Evolutionary conservation across 257 asterid species (phyloP).

Genomic region (Nicotiana obtusifolia): DNA sequence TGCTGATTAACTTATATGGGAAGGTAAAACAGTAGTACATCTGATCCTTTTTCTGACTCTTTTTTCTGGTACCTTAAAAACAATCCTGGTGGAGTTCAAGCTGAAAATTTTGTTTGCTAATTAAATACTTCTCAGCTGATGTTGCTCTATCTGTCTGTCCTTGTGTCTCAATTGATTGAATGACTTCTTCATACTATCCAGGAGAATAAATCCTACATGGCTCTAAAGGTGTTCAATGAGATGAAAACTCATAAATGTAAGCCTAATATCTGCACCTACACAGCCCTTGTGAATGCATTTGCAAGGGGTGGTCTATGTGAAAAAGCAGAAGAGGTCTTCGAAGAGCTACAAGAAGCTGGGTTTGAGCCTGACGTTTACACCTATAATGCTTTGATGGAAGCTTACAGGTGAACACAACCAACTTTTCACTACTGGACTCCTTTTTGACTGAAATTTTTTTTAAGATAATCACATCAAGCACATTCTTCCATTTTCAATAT

Average conservation of each 20-base stretch:
- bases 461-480: not conserved
- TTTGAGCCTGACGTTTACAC: conserved; percentile 81
- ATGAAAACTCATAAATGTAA: conserved; percentile 60
- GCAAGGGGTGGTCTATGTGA: conserved; percentile 84
- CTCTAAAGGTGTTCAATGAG: conserved; percentile 69
- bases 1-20: conserved; percentile 81
- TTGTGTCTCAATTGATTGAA: not conserved
- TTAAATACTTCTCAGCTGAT: not conserved
- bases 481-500: not conserved
- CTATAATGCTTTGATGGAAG: conserved; percentile 88
- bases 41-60: not conserved
- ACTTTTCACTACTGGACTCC: not conserved
- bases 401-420: conserved; percentile 52
- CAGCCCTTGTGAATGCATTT: conserved; percentile 73
- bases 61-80: not conserved
- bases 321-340: conserved; percentile 80
- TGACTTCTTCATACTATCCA: conserved; percentile 19
- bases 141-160: not conserved
- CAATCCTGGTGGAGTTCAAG: not conserved
- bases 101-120: not conserved
- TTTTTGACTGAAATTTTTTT: not conserved
- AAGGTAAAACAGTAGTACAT: conserved; percentile 35
- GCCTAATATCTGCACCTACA: conserved; percentile 82
- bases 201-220: conserved; percentile 72
- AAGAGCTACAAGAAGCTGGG: conserved; percentile 77